Base-by-base conservation (phyloP, 129 eudicot genomes). In the Artemisia argyi region DNA sequence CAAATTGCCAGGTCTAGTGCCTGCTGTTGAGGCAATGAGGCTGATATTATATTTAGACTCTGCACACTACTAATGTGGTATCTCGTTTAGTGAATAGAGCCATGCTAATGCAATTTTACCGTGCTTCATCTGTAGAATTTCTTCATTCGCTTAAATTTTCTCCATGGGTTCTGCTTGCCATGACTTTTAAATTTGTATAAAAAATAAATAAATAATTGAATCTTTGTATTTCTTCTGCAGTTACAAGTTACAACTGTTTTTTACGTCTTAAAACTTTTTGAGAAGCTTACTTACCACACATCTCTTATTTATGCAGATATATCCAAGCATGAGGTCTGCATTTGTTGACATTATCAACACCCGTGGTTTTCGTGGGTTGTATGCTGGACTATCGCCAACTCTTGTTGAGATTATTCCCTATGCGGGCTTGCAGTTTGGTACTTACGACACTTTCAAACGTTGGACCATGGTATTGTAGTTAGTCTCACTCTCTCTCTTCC, bases 351-450 rank as follows among this genome's bases (percentile, higher is more conserved):
- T 94, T 9, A 55, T 85, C 20, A 73, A 73, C 19, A 65, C 73
- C 12, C 98, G 98, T 71, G 98, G 98, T 42, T 48, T 90, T 62
- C 87, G 81, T 74, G 98, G 98, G 72, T 32, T 94, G 69, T 94
- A 94, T 81, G 89, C 96, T 78, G 98, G 98, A 60, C 61, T 94
- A 62, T 69, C 93, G 1, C 98, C 98, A 20, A 94, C 98, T 26
- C 84, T 94, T 15, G 84, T 94, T 70, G 97, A 94, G 79, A 94
- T 94, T 51, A 67, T 88, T 70, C 98, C 98, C 54, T 94, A 94
- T 72, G 98, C 98, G 60, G 98, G 98, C 18, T 80, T 94, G 72
- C 98, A 94, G 77, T 94, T 94, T 79, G 98, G 98, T 65, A 90
- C 97, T 11, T 94, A 90, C 66, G 98, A 94, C 60, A 85, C 97